A percentile compares a stretch with the other conserved stretches of the same genome.
Evolutionary conservation across 2,329 filamentous ascomycete species (phyloP).

Genomic region (Colletotrichum gigasporum): DNA sequence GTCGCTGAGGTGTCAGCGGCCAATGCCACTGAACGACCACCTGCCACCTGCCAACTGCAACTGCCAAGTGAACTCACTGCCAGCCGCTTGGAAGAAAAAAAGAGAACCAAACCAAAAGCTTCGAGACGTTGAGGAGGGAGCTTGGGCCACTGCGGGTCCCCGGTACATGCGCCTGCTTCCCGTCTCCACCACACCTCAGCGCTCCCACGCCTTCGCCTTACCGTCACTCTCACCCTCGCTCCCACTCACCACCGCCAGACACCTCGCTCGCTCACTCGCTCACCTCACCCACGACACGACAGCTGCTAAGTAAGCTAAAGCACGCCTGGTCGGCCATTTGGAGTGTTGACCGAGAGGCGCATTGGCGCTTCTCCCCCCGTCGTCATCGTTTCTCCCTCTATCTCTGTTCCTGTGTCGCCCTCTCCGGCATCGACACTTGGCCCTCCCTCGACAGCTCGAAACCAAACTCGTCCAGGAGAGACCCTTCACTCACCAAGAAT

Average conservation of each 20-base stretch:
- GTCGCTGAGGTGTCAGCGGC: neutral
- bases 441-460: neutral
- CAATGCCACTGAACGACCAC: neutral
- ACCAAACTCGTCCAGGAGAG: neutral
- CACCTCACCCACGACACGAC: neutral
- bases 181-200: constrained; percentile 11
- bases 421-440: neutral
- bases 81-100: neutral
- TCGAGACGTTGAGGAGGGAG: constrained; percentile 36
- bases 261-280: neutral
- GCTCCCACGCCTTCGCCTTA: neutral
- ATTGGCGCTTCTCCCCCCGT: neutral
- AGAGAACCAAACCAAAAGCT: constrained; percentile 11
- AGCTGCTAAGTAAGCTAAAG: constrained; percentile 1
- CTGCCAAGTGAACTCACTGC: neutral
- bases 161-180: constrained; percentile 17
- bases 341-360: constrained; percentile 22
- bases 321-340: constrained; percentile 12
- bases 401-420: neutral
- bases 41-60: too few species aligned
- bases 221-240: neutral
- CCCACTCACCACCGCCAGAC: constrained; percentile 4
- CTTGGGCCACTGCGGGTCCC: constrained; percentile 30
- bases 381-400: neutral
- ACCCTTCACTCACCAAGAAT: neutral